Conservation (phyloP, 106 monocot genomes). For the Xerophyta viscosa region DNA sequence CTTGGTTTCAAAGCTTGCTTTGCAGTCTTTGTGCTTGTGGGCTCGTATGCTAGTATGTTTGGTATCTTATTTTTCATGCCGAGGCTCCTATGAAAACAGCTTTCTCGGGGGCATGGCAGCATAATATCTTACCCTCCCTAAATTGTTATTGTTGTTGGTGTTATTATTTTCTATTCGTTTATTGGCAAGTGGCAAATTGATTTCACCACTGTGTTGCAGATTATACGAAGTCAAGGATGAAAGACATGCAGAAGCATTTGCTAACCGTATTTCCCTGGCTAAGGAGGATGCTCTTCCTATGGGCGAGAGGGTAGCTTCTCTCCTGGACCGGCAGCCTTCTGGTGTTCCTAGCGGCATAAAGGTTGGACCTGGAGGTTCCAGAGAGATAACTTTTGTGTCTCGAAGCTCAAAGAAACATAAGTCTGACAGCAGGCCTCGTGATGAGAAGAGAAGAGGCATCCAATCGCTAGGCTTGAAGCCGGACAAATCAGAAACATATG, state of each 20-base stretch:
- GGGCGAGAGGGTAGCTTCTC: conserved; percentile 50
- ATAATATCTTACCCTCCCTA: too few relatives aligned
- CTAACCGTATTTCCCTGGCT: conserved; percentile 49
- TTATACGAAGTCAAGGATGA: conserved; percentile 97
- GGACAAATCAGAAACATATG: conserved; percentile 44
- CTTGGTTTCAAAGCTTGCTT: too few relatives aligned
- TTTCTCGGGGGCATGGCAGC: too few relatives aligned
- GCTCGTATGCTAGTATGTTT: too few relatives aligned
- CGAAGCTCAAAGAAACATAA: conserved; percentile 31
- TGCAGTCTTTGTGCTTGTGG: too few relatives aligned
- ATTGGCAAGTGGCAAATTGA: too few relatives aligned
- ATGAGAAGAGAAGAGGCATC: conserved; percentile 52
- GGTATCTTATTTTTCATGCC: too few relatives aligned
- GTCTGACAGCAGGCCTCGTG: conserved; percentile 12
- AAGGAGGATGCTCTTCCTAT: conserved; percentile 71
- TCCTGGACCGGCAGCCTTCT: conserved; percentile 12
- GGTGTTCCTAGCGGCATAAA: conserved; percentile 27
- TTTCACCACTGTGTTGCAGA: conserved; percentile 19
- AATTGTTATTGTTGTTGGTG: too few relatives aligned
- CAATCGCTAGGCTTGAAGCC: conserved; percentile 60
- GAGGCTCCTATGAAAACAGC: too few relatives aligned
- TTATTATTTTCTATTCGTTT: too few relatives aligned
- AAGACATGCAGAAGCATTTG: conserved; percentile 86
- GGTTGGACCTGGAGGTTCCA: conserved; percentile 71
- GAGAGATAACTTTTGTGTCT: conserved; percentile 69